Evolutionary conservation across 176 grass and related monocot genomes (phyloP).

Genomic region (Eleusine indica): DNA sequence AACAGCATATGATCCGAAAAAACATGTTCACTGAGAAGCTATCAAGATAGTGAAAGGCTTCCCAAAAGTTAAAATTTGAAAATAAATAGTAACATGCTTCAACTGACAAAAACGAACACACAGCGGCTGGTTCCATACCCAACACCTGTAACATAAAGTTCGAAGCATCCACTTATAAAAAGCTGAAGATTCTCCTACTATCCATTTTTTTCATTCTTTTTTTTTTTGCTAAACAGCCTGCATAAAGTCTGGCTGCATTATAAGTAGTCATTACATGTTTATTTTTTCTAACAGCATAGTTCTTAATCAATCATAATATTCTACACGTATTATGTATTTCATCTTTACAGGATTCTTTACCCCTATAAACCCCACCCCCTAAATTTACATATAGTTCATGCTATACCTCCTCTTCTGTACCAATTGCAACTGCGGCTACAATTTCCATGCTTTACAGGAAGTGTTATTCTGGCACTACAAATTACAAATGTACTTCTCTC

Average conservation of each 20-base stretch:
- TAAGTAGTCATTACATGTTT: slow-evolving; percentile 27
- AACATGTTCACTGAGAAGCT: not conserved
- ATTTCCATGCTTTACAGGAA: slow-evolving; percentile 54
- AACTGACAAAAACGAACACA: slow-evolving; percentile 15
- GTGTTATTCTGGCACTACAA: slow-evolving; percentile 65
- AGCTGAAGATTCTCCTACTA: slow-evolving; percentile 28
- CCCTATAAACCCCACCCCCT: slow-evolving; percentile 47
- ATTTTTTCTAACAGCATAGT: slow-evolving; percentile 49
- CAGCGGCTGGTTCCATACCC: slow-evolving; percentile 17
- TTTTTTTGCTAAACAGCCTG: slow-evolving; percentile 14
- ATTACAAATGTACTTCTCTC: slow-evolving; percentile 45
- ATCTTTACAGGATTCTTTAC: slow-evolving; percentile 90
- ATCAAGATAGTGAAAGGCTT: not conserved
- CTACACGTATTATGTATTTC: slow-evolving; percentile 65
- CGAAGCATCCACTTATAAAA: slow-evolving; percentile 4
- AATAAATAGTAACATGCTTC: not conserved
- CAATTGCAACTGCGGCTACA: slow-evolving; percentile 67
- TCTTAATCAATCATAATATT: slow-evolving; percentile 50
- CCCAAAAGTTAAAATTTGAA: not conserved
- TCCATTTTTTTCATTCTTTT: not conserved
- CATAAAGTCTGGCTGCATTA: slow-evolving; percentile 22
- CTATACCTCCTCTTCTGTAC: slow-evolving; percentile 69
- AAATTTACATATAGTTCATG: slow-evolving; percentile 71
- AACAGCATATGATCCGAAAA: not conserved
- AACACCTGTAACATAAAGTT: slow-evolving; percentile 17